phyloP scores from a whole-genome alignment of 2,329 filamentous ascomycete genomes.

The Exophiala lecanii-corni region DNA sequence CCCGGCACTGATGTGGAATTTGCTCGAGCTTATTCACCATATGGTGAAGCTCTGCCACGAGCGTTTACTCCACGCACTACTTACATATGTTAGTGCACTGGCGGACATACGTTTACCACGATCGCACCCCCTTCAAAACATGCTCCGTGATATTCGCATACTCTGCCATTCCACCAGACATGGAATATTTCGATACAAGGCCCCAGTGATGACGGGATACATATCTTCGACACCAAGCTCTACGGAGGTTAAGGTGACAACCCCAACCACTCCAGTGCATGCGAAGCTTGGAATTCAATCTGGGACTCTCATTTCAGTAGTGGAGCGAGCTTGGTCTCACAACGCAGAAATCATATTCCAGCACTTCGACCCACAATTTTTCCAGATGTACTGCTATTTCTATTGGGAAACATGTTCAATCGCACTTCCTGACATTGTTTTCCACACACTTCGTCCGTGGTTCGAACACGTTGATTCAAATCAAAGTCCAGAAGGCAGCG shows the following conservation, averaged over 20 bases:
- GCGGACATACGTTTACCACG: constrained; percentile 3
- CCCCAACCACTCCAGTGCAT: too few relatives aligned
- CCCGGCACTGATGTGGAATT: constrained; percentile 10
- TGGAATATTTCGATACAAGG: neutral
- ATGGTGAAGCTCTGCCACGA: constrained; percentile 3
- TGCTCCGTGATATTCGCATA: constrained; percentile 1
- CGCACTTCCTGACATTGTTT: neutral
- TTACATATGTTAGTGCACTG: constrained; percentile 5
- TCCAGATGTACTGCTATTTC: constrained; percentile 6
- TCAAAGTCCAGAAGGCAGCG: neutral
- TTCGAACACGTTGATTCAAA: constrained; percentile 1
- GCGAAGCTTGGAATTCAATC: neutral
- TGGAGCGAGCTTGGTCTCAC: constrained; percentile 5
- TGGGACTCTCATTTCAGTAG: neutral
- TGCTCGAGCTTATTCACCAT: constrained; percentile 10
- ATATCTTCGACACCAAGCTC: neutral
- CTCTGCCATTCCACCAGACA: neutral
- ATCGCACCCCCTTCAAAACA: constrained; percentile 3
- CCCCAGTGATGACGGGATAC: neutral
- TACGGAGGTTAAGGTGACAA: too few relatives aligned
- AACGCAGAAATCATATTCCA: constrained; percentile 10
- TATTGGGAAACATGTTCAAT: constrained; percentile 8
- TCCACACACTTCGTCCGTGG: constrained; percentile 1
- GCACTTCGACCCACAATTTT: constrained; percentile 4
- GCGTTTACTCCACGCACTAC: constrained; percentile 6